Base-by-base conservation (phyloP, 2,329 filamentous ascomycete genomes). In the Nothopassalora personata region DNA sequence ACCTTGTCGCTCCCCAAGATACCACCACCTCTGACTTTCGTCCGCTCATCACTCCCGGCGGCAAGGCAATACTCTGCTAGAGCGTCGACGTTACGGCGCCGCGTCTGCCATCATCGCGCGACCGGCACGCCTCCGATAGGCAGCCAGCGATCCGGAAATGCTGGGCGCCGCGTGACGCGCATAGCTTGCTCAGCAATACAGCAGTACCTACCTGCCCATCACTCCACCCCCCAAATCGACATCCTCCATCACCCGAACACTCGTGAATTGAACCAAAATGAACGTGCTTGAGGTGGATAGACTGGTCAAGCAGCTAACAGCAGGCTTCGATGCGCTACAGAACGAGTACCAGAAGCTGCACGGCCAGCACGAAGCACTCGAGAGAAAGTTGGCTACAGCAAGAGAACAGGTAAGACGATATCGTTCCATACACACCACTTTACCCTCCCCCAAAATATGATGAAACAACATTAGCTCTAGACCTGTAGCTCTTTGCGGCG, bases 381-480 rank as follows among this genome's bases (percentile, higher is more conserved):
- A 80, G 66, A 74, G 72, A 66, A 79, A 77, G 69, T 70, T 81
- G 49, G 74, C 71, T 15, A 78, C 74, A 67, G 77, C 77, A 23
- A 77, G 79, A 68, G 74, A 79, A 62, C 79, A 80, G 76, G 79
- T 80, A 72, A 64, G 76, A 60, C 33, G 56, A 4, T 31, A 19
- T n/a, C 47, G 23, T 54, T 34, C n/a, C 27, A 48, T 60, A 31
- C n/a, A 34, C 49, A 47, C 54, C 23, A 13, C 23, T 47, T 53
- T 48, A 19, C 49, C 45, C 27, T 54, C 46, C 56, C 39, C 53
- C 45, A 23, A 3, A 54, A 61, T 63, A 65, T 65, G 67, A 73
- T 78, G 77, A 71, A 67, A 70, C 59, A 58, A 67, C 52, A 43
- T 79, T 79, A 80, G 77, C 77, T 80, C 77, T 80, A 79, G 77